A percentile compares a stretch with the other conserved stretches of the same genome.
phyloP scores from a whole-genome alignment of 768 basidiomycete genomes.

The Boletus huronensis region DNA sequence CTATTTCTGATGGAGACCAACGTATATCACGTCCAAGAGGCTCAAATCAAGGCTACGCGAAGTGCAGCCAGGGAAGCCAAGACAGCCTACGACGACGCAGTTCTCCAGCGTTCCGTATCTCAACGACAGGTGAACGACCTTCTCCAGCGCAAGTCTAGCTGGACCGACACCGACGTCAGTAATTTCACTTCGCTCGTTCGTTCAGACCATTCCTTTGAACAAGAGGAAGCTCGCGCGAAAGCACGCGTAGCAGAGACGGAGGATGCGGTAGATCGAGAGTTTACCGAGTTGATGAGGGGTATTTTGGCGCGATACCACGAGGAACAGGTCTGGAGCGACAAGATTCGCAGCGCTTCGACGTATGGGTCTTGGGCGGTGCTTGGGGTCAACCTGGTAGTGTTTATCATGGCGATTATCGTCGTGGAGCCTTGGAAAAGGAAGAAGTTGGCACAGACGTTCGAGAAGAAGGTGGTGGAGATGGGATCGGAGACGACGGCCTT shows the following conservation, averaged over 20 bases:
- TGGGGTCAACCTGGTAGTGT: slow-evolving; percentile 85
- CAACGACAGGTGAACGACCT: slow-evolving; percentile 97
- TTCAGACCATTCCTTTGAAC: slow-evolving; percentile 84
- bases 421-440: slow-evolving; percentile 97
- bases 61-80: slow-evolving; percentile 71
- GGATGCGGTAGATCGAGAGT: slow-evolving; percentile 78
- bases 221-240: slow-evolving; percentile 72
- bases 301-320: slow-evolving; percentile 95
- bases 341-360: slow-evolving; percentile 92
- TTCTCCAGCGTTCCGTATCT: slow-evolving; percentile 74
- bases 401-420: slow-evolving; percentile 81
- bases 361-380: slow-evolving; percentile 87
- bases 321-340: slow-evolving; percentile 99
- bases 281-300: slow-evolving; percentile 80
- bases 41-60: slow-evolving; percentile 63
- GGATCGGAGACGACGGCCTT: slow-evolving; percentile 37
- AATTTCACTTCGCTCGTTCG: slow-evolving; percentile 89
- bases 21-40: slow-evolving; percentile 49
- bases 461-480: slow-evolving; percentile 71
- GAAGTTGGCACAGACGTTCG: slow-evolving; percentile 83
- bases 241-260: slow-evolving; percentile 65
- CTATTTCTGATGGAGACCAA: slow-evolving; percentile 7
- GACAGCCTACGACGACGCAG: slow-evolving; percentile 69
- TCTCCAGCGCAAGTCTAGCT: slow-evolving; percentile 87
- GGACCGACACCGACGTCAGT: slow-evolving; percentile 85